Percentiles rank a stretch among this genome's conserved stretches.
These are phyloP conservation scores for Jaltomata sinuosa DNA, from an alignment of 257 asterid genomes.

Conservation along the genomic window DNA sequence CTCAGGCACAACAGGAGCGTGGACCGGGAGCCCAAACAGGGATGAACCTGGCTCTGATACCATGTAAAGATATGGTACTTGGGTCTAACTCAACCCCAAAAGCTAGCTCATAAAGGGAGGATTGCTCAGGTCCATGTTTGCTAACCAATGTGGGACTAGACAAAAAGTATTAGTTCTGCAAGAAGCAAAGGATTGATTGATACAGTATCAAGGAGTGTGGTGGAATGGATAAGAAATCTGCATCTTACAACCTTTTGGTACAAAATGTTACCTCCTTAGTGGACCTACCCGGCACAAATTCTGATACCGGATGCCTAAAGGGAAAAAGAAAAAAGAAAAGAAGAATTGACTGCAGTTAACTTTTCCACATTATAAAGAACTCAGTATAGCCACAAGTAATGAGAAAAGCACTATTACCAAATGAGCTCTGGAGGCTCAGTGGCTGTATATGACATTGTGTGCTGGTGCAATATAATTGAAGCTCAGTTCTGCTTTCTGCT, in stretches of 20 bases:
- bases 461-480: constrained; percentile 4
- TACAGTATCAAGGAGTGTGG: background rate
- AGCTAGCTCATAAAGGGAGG: no score
- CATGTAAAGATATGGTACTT: no score
- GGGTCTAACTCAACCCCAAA: no score
- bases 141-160: no score
- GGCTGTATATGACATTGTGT: background rate
- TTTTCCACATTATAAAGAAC: background rate
- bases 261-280: background rate
- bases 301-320: background rate
- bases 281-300: background rate
- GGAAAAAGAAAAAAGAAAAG: background rate
- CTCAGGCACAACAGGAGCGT: no score
- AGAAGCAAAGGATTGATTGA: background rate
- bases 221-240: background rate
- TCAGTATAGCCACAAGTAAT: background rate
- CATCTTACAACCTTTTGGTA: background rate
- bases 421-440: background rate
- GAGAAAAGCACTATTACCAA: background rate
- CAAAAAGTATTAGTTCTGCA: background rate
- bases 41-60: no score
- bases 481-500: background rate
- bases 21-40: no score
- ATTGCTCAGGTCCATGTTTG: no score
- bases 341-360: background rate